These are phyloP conservation scores for Postia placenta DNA, from an alignment of 768 basidiomycete genomes.

Conservation along the genomic window DNA sequence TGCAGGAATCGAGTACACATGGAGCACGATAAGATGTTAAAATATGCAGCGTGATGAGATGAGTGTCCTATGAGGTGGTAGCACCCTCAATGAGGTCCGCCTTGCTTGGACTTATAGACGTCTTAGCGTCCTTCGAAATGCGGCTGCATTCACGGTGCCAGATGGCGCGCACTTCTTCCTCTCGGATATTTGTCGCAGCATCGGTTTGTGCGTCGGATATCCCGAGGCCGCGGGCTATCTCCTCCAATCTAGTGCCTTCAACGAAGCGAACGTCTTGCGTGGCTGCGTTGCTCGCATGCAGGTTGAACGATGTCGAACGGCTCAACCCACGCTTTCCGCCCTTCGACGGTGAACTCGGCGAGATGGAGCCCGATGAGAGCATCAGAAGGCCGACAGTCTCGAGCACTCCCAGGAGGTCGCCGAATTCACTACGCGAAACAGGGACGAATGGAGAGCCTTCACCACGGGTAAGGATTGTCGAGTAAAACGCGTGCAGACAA, in stretches of 20 bases:
- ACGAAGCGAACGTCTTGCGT: slow-evolving; percentile 47
- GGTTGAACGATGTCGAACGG: slow-evolving; percentile 54
- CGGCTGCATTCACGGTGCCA: slow-evolving; percentile 47
- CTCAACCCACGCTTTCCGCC: slow-evolving; percentile 47
- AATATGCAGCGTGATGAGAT: no score
- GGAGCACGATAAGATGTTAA: no score
- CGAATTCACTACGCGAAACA: slow-evolving; percentile 72
- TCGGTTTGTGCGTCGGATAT: slow-evolving; percentile 24
- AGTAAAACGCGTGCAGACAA: slow-evolving; percentile 62
- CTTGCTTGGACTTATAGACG: slow-evolving; percentile 24
- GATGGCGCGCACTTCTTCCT: slow-evolving; percentile 47
- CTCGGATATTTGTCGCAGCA: slow-evolving; percentile 31
- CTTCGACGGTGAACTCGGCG: slow-evolving; percentile 34
- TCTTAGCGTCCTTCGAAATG: slow-evolving; percentile 36
- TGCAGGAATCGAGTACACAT: no score
- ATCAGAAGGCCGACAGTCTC: slow-evolving; percentile 68
- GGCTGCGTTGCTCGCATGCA: slow-evolving; percentile 21
- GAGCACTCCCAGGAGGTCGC: slow-evolving; percentile 62
- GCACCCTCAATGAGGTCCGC: no score
- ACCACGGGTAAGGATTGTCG: slow-evolving; percentile 47
- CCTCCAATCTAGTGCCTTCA: slow-evolving; percentile 60
- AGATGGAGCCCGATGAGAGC: slow-evolving; percentile 27
- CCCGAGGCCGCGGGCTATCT: slow-evolving; percentile 67
- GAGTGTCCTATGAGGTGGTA: no score
- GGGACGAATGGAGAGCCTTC: slow-evolving; percentile 51